Base-by-base conservation (phyloP, 2,329 filamentous ascomycete species). In the Aspergillus udagawae region DNA sequence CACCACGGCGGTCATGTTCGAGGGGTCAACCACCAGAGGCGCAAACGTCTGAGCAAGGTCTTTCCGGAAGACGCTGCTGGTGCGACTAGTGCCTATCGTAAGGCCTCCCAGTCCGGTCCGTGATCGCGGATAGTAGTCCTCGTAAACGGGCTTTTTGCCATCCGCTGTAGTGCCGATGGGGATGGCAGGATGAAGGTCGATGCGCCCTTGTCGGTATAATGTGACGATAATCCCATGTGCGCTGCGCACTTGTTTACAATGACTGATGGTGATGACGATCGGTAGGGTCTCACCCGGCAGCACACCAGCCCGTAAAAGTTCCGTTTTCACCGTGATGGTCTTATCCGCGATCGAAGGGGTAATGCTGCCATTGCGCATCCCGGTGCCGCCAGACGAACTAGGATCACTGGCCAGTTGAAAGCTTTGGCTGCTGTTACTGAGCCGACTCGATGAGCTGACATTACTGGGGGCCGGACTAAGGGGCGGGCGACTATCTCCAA, bases 161-260 rank as follows among this genome's bases (percentile, higher is more conserved):
- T 88, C 86, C 59, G 85, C 84, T 0, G 84, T 83, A 45, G 85
- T 77, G 17, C 80, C 82, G 32, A 87, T 75, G 3, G 84, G 77
- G 55, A 87, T 79, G 8, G 83, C 79, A 23, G 85, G 86, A 66
- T 87, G 83, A 67, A 92, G 89, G 70, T 99, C 93, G 49, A 97
- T 93, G 58, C 91, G 86, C 25, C 92, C 92, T 73, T 96, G 90
- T 48, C 94, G 86, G 71, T 95, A 97, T 8, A 99, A 79, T 1
- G 94, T 97, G 49, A 96, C 86, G 59, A 97, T 94, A 50, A 97
- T 89, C 7, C 94, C 93, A 65, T 93, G 90, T 76, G 96, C 82
- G 70, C 92, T 97, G 77, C 93, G 91, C 68, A 97, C 85, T 57
- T 87, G 84, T 73, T 95, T 96, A 58, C 89, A 93, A 71, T 97